Conservation (phyloP, 2,329 filamentous ascomycete genomes). For the Knufia fluminis region DNA sequence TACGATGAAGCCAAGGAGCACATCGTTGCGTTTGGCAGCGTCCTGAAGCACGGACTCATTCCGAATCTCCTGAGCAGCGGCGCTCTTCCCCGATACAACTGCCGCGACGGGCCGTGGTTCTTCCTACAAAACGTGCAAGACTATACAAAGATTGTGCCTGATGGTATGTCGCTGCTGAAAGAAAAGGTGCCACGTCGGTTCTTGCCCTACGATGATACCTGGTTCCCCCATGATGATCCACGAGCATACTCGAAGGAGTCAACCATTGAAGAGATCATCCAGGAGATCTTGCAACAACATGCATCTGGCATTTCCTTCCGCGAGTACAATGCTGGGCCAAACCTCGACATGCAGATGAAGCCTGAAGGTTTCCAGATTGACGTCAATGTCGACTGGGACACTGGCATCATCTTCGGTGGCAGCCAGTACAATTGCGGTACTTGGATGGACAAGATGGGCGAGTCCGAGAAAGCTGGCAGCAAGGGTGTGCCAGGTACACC, state of each 20-base stretch:
- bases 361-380: conserved; percentile 86
- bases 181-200: conserved; percentile 76
- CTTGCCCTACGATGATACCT: conserved; percentile 89
- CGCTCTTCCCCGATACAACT: conserved; percentile 83
- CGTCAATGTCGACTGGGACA: conserved; percentile 82
- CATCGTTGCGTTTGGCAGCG: conserved; percentile 87
- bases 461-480: conserved; percentile 78
- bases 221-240: conserved; percentile 72
- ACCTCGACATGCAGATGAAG: conserved; percentile 87
- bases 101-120: conserved; percentile 95
- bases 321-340: conserved; percentile 84
- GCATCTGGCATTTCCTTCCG: conserved; percentile 83
- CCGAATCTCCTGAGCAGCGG: conserved; percentile 86
- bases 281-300: conserved; percentile 87
- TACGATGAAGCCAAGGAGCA: conserved; percentile 87
- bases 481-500: conserved; percentile 96
- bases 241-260: conserved; percentile 79
- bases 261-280: conserved; percentile 78
- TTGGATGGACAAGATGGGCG: conserved; percentile 99
- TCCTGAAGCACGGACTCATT: conserved; percentile 97
- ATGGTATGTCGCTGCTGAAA: conserved; percentile 64
- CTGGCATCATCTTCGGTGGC: conserved; percentile 85
- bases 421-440: conserved; percentile 94
- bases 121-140: conserved; percentile 94
- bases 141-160: conserved; percentile 70